A percentile compares a stretch with the other conserved stretches of the same genome.
phyloP scores from a whole-genome alignment of 441 rosid genomes.

The Lepidium campestre region DNA sequence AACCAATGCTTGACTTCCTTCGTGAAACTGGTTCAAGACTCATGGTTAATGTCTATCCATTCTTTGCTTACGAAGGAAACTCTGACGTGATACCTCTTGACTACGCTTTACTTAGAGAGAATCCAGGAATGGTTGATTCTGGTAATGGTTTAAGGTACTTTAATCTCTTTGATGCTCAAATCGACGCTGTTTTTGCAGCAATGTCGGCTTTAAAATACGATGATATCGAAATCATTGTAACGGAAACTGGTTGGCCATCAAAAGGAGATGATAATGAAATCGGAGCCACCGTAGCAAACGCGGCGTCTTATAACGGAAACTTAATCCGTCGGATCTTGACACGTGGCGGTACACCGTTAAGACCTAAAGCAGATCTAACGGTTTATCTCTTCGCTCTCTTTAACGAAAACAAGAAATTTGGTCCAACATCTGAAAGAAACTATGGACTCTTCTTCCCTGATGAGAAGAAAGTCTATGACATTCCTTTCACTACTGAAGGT shows the following conservation, averaged over 20 bases:
- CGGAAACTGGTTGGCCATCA: constrained; percentile 91
- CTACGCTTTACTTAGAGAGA: constrained; percentile 75
- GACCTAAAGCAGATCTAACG: constrained; percentile 75
- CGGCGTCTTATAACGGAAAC: constrained; percentile 84
- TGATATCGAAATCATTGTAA: constrained; percentile 54
- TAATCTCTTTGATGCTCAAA: constrained; percentile 79
- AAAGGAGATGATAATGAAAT: constrained; percentile 68
- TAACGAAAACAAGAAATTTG: constrained; percentile 67
- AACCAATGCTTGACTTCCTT: constrained; percentile 72
- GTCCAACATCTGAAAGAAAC: constrained; percentile 78
- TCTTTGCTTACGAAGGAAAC: constrained; percentile 83
- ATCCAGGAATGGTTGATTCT: constrained; percentile 79
- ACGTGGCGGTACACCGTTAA: constrained; percentile 76
- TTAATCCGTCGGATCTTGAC: constrained; percentile 64
- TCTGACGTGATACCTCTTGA: constrained; percentile 76
- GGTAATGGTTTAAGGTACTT: constrained; percentile 69
- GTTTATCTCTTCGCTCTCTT: constrained; percentile 77
- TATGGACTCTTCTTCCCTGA: constrained; percentile 79
- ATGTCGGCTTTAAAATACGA: constrained; percentile 64
- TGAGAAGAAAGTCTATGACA: constrained; percentile 65
- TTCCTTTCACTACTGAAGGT: constrained; percentile 60
- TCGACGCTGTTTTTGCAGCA: constrained; percentile 90
- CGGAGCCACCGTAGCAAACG: constrained; percentile 59
- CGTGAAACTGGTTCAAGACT: constrained; percentile 76
- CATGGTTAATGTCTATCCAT: constrained; percentile 85